phyloP scores from a whole-genome alignment of 495 filamentous ascomycete genomes.

The Neurospora intermedia region DNA sequence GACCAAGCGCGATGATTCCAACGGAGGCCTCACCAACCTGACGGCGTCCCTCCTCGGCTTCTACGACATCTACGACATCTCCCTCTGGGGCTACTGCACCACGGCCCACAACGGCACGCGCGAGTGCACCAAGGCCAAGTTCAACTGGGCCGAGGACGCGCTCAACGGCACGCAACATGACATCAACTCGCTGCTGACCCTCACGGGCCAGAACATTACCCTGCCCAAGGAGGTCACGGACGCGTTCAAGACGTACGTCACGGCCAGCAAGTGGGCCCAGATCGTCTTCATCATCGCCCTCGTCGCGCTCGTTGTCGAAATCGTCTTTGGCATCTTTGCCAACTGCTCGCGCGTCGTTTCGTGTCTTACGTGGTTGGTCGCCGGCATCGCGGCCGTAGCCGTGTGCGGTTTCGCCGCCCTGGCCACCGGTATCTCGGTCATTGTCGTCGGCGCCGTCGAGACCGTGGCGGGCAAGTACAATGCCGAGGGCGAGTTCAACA shows the following conservation, averaged over 20 bases:
- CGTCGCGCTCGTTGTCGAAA: constrained; percentile 59
- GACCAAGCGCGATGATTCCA: constrained; percentile 3
- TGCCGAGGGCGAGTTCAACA: constrained; percentile 52
- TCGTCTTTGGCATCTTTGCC: constrained; percentile 68
- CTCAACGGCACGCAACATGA: constrained; percentile 47
- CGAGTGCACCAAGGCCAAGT: constrained; percentile 51
- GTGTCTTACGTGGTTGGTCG: constrained; percentile 38
- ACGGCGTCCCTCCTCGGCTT: constrained; percentile 47
- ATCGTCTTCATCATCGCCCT: constrained; percentile 62
- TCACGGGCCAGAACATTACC: constrained; percentile 29
- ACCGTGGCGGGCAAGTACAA: constrained; percentile 53
- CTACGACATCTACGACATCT: constrained; percentile 68
- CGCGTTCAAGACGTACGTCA: constrained; percentile 57
- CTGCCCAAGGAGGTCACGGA: constrained; percentile 55
- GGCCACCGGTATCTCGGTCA: constrained; percentile 48
- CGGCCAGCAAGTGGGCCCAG: constrained; percentile 72
- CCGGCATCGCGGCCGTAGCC: constrained; percentile 45
- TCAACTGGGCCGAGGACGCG: constrained; percentile 62
- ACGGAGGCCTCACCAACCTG: constrained; percentile 25
- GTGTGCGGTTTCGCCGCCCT: constrained; percentile 49
- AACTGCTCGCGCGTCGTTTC: constrained; percentile 38
- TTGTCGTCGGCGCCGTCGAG: constrained; percentile 60
- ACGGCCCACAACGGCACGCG: constrained; percentile 34
- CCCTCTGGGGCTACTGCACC: constrained; percentile 81
- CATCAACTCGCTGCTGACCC: constrained; percentile 30